Evolutionary conservation across 371 early-diverging fungal genomes (phyloP).

Genomic region (Apophysomyces trapeziformis): DNA sequence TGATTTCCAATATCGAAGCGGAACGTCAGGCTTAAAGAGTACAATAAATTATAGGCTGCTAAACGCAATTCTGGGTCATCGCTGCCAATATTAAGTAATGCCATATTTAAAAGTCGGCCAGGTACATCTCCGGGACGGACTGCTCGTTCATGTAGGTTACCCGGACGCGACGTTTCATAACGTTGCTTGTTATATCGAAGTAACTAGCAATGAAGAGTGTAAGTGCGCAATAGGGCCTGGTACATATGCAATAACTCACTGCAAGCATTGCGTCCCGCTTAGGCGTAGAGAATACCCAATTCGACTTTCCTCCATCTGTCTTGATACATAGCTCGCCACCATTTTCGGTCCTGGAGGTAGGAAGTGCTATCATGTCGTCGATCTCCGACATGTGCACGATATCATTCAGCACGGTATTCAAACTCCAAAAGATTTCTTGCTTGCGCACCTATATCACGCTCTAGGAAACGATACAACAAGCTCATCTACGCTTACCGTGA

Average conservation of each 20-base stretch:
- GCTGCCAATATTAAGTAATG: slow-evolving; percentile 83
- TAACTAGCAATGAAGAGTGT: slow-evolving; percentile 27
- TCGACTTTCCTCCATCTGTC: slow-evolving; percentile 55
- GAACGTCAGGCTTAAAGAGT: slow-evolving; percentile 76
- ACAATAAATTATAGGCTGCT: slow-evolving; percentile 84
- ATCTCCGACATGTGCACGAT: slow-evolving; percentile 83
- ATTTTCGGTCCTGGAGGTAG: slow-evolving; percentile 43
- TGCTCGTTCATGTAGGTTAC: slow-evolving; percentile 21
- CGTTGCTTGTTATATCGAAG: slow-evolving; percentile 61
- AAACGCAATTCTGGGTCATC: slow-evolving; percentile 77
- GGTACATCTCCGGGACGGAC: slow-evolving; percentile 89
- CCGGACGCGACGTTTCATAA: slow-evolving; percentile 10
- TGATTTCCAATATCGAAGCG: slow-evolving; percentile 78
- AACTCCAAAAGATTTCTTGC: slow-evolving; percentile 68
- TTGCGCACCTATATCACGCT: slow-evolving; percentile 34
- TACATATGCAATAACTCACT: slow-evolving; percentile 35
- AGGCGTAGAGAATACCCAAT: slow-evolving; percentile 69
- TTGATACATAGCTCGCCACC: slow-evolving; percentile 76
- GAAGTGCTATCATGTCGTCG: slow-evolving; percentile 62
- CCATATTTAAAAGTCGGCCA: slow-evolving; percentile 89
- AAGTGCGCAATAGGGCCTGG: neutral
- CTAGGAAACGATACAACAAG: neutral
- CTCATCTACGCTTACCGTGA: slow-evolving; percentile 38
- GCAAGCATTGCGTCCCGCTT: slow-evolving; percentile 76
- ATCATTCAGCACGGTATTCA: slow-evolving; percentile 76